Conservation (phyloP, 306 rosid genomes). For the Fragaria vesca region DNA sequence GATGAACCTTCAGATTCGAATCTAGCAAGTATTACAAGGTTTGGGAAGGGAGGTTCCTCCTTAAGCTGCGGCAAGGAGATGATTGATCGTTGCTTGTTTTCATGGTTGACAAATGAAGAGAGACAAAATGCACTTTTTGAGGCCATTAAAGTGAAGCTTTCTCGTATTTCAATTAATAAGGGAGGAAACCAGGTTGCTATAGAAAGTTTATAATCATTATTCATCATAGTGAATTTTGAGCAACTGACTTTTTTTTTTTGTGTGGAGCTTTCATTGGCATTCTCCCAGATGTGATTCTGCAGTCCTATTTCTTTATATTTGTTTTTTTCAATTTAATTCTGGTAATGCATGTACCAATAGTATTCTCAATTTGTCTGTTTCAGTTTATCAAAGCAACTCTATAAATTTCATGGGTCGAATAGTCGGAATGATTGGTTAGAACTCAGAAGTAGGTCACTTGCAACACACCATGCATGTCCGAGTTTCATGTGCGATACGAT, state of each 20-base stretch:
- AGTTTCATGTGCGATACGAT: too few relatives aligned
- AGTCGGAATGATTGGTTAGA: too few relatives aligned
- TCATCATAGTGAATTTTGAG: background rate
- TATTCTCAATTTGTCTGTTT: background rate
- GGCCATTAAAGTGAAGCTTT: slow-evolving; percentile 64
- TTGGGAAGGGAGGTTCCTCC: slow-evolving; percentile 56
- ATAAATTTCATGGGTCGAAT: too few relatives aligned
- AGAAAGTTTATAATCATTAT: slow-evolving; percentile 28
- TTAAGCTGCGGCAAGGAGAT: slow-evolving; percentile 53
- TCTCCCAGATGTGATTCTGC: background rate
- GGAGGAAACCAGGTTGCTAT: slow-evolving; percentile 49
- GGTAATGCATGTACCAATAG: background rate
- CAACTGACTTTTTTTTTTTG: background rate
- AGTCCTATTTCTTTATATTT: background rate
- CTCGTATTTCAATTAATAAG: slow-evolving; percentile 46
- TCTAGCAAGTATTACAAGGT: slow-evolving; percentile 57
- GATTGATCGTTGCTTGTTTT: slow-evolving; percentile 68
- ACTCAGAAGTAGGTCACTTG: too few relatives aligned
- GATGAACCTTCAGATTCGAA: slow-evolving; percentile 82
- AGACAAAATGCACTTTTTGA: slow-evolving; percentile 68
- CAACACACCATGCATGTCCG: too few relatives aligned
- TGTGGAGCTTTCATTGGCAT: background rate
- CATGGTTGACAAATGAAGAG: slow-evolving; percentile 81
- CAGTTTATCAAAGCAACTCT: too few relatives aligned
- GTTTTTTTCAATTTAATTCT: background rate